Conservation (phyloP, 2,329 filamentous ascomycete species). For the Cercospora janseana region DNA sequence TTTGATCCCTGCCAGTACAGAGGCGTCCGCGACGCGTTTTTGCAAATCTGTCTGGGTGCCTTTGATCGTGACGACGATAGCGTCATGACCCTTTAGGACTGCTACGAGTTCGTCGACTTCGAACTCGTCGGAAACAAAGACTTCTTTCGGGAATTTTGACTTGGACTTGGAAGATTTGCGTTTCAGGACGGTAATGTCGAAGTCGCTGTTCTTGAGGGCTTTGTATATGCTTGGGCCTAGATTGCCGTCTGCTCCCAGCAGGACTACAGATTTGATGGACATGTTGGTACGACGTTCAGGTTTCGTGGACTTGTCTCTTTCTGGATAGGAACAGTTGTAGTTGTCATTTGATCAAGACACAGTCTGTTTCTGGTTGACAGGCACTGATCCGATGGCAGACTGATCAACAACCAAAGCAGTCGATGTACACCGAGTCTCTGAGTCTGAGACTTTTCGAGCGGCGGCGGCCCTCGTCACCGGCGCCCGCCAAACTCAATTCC, state of each 20-base stretch:
- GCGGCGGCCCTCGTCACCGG: too few relatives aligned
- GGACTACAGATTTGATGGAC: slow-evolving; percentile 45
- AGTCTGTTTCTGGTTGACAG: not conserved
- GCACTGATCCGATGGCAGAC: too few relatives aligned
- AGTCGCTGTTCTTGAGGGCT: slow-evolving; percentile 44
- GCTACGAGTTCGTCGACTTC: slow-evolving; percentile 49
- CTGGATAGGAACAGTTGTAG: not conserved
- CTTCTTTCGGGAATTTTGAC: slow-evolving; percentile 38
- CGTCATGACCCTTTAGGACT: slow-evolving; percentile 58
- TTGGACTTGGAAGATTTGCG: slow-evolving; percentile 48
- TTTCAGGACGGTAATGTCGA: slow-evolving; percentile 57
- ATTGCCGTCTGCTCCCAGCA: slow-evolving; percentile 48
- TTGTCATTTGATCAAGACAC: not conserved
- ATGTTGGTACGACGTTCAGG: slow-evolving; percentile 6
- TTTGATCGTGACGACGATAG: slow-evolving; percentile 52
- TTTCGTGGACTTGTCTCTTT: not conserved
- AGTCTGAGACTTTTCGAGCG: too few relatives aligned
- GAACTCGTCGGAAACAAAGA: slow-evolving; percentile 50
- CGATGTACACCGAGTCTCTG: too few relatives aligned
- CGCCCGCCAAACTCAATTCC: too few relatives aligned
- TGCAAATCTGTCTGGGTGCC: slow-evolving; percentile 46
- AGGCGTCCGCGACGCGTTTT: slow-evolving; percentile 56
- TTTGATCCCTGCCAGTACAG: slow-evolving; percentile 58
- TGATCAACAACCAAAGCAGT: too few relatives aligned
- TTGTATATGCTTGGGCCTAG: slow-evolving; percentile 45